Percentiles rank a stretch among this genome's conserved stretches.
phyloP scores from a whole-genome alignment of 2,329 filamentous ascomycete species.

The Balansia obtecta region DNA sequence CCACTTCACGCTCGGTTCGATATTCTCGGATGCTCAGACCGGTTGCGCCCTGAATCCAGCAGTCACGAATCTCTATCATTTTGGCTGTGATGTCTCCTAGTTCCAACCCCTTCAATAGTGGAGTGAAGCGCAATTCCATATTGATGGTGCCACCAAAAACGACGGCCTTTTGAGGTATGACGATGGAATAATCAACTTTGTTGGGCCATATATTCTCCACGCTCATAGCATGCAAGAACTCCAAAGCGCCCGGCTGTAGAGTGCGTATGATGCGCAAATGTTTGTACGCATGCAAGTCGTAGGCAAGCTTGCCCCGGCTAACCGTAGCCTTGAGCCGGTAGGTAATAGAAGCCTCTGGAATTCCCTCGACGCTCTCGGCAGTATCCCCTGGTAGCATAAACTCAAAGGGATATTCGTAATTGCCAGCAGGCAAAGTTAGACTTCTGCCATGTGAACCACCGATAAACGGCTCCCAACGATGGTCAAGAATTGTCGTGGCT shows the following conservation, averaged over 20 bases:
- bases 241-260: slow-evolving; percentile 60
- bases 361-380: slow-evolving; percentile 82
- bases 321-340: slow-evolving; percentile 89
- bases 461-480: slow-evolving; percentile 58
- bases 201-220: slow-evolving; percentile 97
- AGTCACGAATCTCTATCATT: slow-evolving; percentile 67
- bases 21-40: slow-evolving; percentile 39
- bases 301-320: slow-evolving; percentile 73
- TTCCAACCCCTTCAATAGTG: slow-evolving; percentile 75
- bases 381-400: slow-evolving; percentile 57
- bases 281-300: slow-evolving; percentile 73
- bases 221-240: slow-evolving; percentile 78
- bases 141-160: slow-evolving; percentile 82
- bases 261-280: slow-evolving; percentile 68
- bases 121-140: slow-evolving; percentile 77
- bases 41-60: slow-evolving; percentile 36
- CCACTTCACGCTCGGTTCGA: slow-evolving; percentile 52
- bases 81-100: slow-evolving; percentile 74
- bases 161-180: slow-evolving; percentile 85
- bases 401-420: slow-evolving; percentile 77
- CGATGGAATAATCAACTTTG: slow-evolving; percentile 92
- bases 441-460: slow-evolving; percentile 38
- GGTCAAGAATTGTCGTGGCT: slow-evolving; percentile 48
- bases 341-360: slow-evolving; percentile 73
- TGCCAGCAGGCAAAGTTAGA: slow-evolving; percentile 53